Base-by-base conservation (phyloP, 2,329 filamentous ascomycete genomes). In the Mycosphaerelloides madeirae region DNA sequence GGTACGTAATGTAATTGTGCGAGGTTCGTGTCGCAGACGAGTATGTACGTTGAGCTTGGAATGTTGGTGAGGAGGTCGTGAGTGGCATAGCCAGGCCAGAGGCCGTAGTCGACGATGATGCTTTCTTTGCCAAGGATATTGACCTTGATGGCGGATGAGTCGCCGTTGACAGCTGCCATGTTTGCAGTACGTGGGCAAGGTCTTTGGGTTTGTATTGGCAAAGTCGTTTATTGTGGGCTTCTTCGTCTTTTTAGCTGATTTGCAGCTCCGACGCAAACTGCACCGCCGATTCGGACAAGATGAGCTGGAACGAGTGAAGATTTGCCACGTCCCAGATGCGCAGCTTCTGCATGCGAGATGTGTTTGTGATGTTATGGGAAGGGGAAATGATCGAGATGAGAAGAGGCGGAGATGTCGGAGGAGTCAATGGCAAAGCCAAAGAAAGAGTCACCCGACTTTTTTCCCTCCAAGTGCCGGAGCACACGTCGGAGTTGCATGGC, bases 21-120 rank as follows among this genome's bases (percentile, higher is more conserved):
- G 50, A 98, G 80, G 64, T 97, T 97, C 35, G 90, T 95, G 70
- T 98, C 93, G 67, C 93, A 97, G 61, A 98, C 87, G 50, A 98
- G 83, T 46, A 97, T 85, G 66, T 97, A 98, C 49, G 91, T 97
- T 14, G 89, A 94, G 15, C 90, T 93, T 39, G 78, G 69, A 49
- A 93, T 75, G 64, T 84, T 86, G 43, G 77, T 70, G 51, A 97
- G 74, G 44, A 98, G 77, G 68, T 98, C 91, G 56, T 82, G 71
- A 41, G 83, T 81, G 52, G 97, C 83, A 65, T 86, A 93, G 62
- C 78, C 78, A 52, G 84, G 79, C 87, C 90, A 96, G 44, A 98
- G 79, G 54, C 85, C 87, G 65, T 95, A 88, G 65, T 96, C 88
- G 61, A 96, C 84, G 53, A 96, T 76, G 58, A 98, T 97, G 61